These are phyloP conservation scores for Fusarium duplospermum DNA, from an alignment of 2,329 filamentous ascomycete genomes.

Conservation along the genomic window DNA sequence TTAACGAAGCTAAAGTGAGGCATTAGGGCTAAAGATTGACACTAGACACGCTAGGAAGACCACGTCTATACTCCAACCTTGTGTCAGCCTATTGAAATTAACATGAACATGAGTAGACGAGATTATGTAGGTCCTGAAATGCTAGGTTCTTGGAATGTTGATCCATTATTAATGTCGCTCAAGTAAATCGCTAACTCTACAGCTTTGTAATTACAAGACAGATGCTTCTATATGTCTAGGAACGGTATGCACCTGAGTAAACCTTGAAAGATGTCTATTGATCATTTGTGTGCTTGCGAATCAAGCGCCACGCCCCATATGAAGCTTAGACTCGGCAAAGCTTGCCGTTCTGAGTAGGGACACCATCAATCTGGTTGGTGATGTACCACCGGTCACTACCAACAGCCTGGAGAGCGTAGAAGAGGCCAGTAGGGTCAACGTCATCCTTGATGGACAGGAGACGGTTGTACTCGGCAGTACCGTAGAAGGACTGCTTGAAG, in stretches of 20 bases:
- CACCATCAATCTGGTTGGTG: conserved; percentile 28
- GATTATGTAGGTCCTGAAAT: neutral
- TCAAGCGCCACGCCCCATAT: neutral
- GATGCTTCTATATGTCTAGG: neutral
- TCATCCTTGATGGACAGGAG: conserved; percentile 34
- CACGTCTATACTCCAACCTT: no score
- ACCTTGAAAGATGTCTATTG: neutral
- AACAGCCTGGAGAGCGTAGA: conserved; percentile 36
- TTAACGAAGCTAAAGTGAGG: no score
- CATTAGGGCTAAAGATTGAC: no score
- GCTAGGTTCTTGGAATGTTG: neutral
- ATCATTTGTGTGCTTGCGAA: neutral
- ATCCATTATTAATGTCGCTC: neutral
- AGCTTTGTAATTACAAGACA: neutral
- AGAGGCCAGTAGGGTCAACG: conserved; percentile 33
- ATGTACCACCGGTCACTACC: conserved; percentile 40
- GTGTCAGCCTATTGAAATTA: neutral
- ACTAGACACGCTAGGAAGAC: no score
- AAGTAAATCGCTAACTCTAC: neutral
- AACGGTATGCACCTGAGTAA: neutral
- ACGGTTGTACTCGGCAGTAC: conserved; percentile 31
- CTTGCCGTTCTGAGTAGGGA: conserved; percentile 41
- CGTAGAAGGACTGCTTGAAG: conserved; percentile 39
- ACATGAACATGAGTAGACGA: neutral
- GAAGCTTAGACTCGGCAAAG: conserved; percentile 20